Conservation (phyloP, 192 early-diverging fungal species). For the Coemansia erecta region DNA sequence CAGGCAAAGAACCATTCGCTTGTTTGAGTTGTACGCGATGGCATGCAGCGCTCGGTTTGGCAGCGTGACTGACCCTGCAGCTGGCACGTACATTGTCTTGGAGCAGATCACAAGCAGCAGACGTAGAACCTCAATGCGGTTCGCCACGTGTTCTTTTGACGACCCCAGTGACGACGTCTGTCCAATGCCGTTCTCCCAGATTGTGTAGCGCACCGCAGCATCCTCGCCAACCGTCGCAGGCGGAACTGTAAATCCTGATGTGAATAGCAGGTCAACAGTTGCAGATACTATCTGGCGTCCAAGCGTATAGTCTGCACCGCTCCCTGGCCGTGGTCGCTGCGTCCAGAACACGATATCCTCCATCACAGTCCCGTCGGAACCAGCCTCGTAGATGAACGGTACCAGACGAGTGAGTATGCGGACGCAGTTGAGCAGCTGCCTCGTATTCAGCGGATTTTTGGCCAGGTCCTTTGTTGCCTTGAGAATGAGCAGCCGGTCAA, state of each 20-base stretch:
- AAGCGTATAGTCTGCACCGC: conserved; percentile 37
- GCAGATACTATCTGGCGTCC: conserved; percentile 59
- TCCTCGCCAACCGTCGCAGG: conserved; percentile 47
- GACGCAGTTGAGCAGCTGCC: conserved; percentile 75
- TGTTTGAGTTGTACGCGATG: conserved; percentile 49
- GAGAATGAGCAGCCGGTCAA: conserved; percentile 56
- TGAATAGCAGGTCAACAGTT: conserved; percentile 60
- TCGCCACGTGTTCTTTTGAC: conserved; percentile 65
- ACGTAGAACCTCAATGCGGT: conserved; percentile 77
- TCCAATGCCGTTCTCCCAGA: conserved; percentile 78
- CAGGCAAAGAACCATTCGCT: conserved; percentile 68
- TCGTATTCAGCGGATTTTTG: conserved; percentile 51
- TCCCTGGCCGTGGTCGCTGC: conserved; percentile 37
- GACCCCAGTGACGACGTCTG: conserved; percentile 66
- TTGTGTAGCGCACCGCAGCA: conserved; percentile 60
- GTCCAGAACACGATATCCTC: conserved; percentile 53
- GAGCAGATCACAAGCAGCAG: conserved; percentile 78
- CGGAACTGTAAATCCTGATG: conserved; percentile 70
- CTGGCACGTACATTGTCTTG: conserved; percentile 72
- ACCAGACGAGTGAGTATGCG: conserved; percentile 81
- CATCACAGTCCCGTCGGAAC: conserved; percentile 21
- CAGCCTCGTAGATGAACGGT: conserved; percentile 77
- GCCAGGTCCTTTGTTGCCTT: conserved; percentile 55
- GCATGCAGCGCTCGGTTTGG: conserved; percentile 37
- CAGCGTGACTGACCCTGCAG: conserved; percentile 21